Evolutionary conservation across 169 alveolate species (phyloP).

Genomic region (Miamiensis avidus): DNA sequence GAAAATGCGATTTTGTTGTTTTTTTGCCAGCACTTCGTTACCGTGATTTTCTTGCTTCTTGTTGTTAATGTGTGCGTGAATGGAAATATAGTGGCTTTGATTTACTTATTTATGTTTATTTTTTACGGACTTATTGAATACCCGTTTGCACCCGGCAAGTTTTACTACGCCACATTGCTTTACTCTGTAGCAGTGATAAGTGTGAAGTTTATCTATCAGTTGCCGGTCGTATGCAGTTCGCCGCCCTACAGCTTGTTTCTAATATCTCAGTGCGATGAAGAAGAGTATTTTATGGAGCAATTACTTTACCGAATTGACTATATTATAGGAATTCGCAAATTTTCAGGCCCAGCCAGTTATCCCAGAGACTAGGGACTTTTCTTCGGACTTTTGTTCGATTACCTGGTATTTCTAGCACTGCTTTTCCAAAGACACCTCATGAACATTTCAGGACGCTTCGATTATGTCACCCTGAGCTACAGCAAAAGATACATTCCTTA

Average conservation of each 20-base stretch:
- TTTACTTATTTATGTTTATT: constrained; percentile 64
- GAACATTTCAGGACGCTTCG: constrained; percentile 53
- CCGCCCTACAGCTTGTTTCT: constrained; percentile 44
- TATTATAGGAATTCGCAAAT: constrained; percentile 57
- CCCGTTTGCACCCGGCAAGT: constrained; percentile 61
- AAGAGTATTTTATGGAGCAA: constrained; percentile 15
- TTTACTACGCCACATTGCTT: constrained; percentile 56
- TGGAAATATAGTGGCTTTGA: constrained; percentile 53
- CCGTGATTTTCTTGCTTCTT: constrained; percentile 34
- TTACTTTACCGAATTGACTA: constrained; percentile 47
- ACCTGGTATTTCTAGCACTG: constrained; percentile 26
- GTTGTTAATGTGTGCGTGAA: constrained; percentile 32
- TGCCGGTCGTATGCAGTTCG: constrained; percentile 61
- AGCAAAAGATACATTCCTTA: constrained; percentile 45
- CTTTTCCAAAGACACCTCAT: constrained; percentile 33
- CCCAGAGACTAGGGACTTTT: constrained; percentile 52
- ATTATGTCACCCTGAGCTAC: constrained; percentile 27
- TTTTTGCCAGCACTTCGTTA: constrained; percentile 24
- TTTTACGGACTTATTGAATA: constrained; percentile 64
- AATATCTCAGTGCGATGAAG: constrained; percentile 27
- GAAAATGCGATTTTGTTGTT: no score
- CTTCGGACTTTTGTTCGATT: constrained; percentile 44
- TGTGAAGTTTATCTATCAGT: constrained; percentile 60
- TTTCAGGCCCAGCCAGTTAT: constrained; percentile 44
- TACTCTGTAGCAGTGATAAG: constrained; percentile 52